Conservation (phyloP, 1,284 basidiomycete species). For the Ceratobasidium sp. region DNA sequence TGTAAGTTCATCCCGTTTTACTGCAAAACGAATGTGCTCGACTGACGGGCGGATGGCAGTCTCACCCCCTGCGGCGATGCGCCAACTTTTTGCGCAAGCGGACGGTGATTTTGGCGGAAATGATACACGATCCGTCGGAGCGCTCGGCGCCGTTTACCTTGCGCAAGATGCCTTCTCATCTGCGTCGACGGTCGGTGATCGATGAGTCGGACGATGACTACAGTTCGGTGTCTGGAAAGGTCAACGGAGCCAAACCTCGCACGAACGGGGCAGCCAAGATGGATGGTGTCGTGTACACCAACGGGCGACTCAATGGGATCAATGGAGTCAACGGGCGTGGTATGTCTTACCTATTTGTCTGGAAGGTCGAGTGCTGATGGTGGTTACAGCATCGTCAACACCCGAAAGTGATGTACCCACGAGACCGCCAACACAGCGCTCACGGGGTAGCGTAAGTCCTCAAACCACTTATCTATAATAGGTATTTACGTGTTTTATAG, state of each 20-base stretch:
- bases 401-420: constrained; percentile 30
- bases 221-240: neutral
- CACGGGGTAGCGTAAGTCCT: constrained; percentile 15
- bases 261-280: constrained; percentile 2
- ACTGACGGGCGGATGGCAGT: constrained; percentile 53
- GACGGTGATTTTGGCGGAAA: constrained; percentile 15
- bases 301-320: neutral
- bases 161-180: constrained; percentile 13
- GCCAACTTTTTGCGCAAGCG: constrained; percentile 74
- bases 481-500: neutral
- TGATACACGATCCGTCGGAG: constrained; percentile 38
- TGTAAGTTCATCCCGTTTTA: constrained; percentile 61
- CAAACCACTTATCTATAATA: neutral
- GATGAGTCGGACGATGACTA: constrained; percentile 42
- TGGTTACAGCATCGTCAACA: constrained; percentile 5
- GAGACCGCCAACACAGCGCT: neutral
- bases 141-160: constrained; percentile 37
- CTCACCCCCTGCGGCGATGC: constrained; percentile 84
- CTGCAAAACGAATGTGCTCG: constrained; percentile 2
- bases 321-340: constrained; percentile 14
- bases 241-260: neutral
- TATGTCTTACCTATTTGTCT: neutral
- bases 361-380: neutral
- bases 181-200: constrained; percentile 22
- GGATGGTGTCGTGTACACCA: constrained; percentile 12